These are phyloP conservation scores for Pleodorina starrii DNA, from an alignment of 139 green algal genomes.

Conservation along the genomic window DNA sequence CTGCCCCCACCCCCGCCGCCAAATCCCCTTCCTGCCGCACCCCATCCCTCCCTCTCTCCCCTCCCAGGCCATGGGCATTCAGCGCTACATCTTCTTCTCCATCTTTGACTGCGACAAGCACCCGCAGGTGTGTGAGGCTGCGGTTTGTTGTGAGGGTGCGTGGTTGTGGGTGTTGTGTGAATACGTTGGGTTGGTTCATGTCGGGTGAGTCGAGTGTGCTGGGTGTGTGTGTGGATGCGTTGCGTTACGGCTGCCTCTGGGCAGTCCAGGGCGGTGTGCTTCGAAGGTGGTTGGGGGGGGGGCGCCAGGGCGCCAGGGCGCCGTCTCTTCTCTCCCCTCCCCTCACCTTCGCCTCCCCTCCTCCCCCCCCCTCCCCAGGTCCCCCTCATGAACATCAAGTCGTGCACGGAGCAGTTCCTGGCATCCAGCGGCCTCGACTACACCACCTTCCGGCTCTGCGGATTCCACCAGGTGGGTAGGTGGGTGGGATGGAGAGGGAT, in stretches of 20 bases:
- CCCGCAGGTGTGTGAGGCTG: constrained; percentile 73
- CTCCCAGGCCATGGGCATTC: constrained; percentile 96
- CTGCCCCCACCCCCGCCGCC: not conserved
- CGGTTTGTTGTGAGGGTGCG: no score
- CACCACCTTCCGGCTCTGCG: constrained; percentile 95
- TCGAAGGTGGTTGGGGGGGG: no score
- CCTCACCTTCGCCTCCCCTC: not conserved
- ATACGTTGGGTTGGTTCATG: no score
- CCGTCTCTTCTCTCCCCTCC: no score
- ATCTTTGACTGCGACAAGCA: constrained; percentile 98
- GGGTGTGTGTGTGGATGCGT: no score
- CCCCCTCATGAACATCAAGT: constrained; percentile 95
- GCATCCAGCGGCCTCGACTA: constrained; percentile 86
- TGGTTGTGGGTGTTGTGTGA: no score
- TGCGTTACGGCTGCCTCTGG: no score
- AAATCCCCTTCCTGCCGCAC: not conserved
- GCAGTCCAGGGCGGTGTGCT: no score
- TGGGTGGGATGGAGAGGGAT: not conserved
- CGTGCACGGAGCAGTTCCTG: constrained; percentile 95
- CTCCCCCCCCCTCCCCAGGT: constrained; percentile 59
- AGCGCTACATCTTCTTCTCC: constrained; percentile 97
- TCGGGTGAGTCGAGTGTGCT: no score
- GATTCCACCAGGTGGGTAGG: constrained; percentile 93
- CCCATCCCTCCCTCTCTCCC: not conserved
- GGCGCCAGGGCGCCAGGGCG: no score